Percentiles rank a stretch among this genome's conserved stretches.
Evolutionary conservation across 768 basidiomycete species (phyloP).

Genomic region (Sutorius australiensis): DNA sequence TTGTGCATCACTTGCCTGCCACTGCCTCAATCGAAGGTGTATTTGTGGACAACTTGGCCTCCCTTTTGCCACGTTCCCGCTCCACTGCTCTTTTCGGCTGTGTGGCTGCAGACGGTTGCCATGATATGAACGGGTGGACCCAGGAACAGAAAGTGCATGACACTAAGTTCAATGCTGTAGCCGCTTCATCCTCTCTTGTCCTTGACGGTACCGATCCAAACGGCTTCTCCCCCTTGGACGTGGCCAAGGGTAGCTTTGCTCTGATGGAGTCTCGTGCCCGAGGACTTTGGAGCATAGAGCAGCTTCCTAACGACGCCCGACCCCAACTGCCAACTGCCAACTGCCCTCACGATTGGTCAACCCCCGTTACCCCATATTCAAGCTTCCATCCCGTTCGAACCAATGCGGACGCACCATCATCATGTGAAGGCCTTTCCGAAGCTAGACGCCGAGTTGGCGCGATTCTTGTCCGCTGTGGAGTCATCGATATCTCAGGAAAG

Average conservation of each 20-base stretch:
- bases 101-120: conserved; percentile 21
- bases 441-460: conserved; percentile 19
- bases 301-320: not conserved
- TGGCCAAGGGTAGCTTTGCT: not conserved
- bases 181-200: conserved; percentile 9
- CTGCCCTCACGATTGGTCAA: not conserved
- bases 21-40: not conserved
- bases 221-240: not conserved
- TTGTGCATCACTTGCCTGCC: not conserved
- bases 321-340: not conserved
- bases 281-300: not conserved
- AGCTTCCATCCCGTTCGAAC: not conserved
- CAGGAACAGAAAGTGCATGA: conserved; percentile 7
- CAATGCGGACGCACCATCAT: not conserved
- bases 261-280: conserved; percentile 6
- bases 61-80: conserved; percentile 7
- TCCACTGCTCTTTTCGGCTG: conserved; percentile 10
- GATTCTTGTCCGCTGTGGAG: conserved; percentile 20
- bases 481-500: conserved; percentile 7
- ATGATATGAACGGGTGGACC: conserved; percentile 28
- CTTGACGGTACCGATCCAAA: conserved; percentile 1
- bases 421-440: conserved; percentile 8
- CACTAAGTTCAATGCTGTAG: conserved; percentile 7
- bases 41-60: conserved; percentile 1
- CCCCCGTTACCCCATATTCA: conserved; percentile 5